Conservation (phyloP, 108 stramenopile genomes). For the Conticribra guillardii region DNA sequence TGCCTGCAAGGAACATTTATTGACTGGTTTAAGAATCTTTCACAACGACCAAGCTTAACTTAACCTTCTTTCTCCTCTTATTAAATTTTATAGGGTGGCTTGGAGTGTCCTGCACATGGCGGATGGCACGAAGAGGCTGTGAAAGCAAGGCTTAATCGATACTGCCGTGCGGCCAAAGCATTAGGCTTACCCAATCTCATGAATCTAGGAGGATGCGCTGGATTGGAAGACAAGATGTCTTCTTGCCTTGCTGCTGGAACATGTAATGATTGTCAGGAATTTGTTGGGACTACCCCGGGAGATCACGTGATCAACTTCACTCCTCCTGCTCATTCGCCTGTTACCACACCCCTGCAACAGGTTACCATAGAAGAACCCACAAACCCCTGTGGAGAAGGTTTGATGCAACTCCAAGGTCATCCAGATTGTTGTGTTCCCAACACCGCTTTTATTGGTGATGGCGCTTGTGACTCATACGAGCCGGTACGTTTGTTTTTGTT, state of each 20-base stretch:
- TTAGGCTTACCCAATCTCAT: conserved; percentile 35
- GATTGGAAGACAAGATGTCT: conserved; percentile 23
- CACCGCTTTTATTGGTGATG: conserved; percentile 42
- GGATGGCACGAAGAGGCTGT: conserved; percentile 42
- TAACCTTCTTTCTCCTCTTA: no score
- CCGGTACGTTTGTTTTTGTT: no score
- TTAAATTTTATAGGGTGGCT: no score
- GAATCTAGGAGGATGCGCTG: conserved; percentile 19
- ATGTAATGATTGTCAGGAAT: conserved; percentile 26
- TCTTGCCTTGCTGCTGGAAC: conserved; percentile 24
- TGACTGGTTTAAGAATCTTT: no score
- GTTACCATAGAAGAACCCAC: not conserved
- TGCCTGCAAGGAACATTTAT: no score
- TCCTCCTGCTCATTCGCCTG: conserved; percentile 2
- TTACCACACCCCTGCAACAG: not conserved
- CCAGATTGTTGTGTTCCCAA: conserved; percentile 41
- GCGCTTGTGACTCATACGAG: conserved; percentile 43
- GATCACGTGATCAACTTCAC: conserved; percentile 11
- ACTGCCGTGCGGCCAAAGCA: conserved; percentile 32
- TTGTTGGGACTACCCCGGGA: conserved; percentile 27
- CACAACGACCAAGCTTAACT: no score
- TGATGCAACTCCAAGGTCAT: conserved; percentile 13
- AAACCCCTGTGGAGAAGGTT: conserved; percentile 12
- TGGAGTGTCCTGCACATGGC: conserved; percentile 37
- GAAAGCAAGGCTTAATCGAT: conserved; percentile 32